Base-by-base conservation (phyloP, 371 early-diverging fungal genomes). In the Mucor sp. region DNA sequence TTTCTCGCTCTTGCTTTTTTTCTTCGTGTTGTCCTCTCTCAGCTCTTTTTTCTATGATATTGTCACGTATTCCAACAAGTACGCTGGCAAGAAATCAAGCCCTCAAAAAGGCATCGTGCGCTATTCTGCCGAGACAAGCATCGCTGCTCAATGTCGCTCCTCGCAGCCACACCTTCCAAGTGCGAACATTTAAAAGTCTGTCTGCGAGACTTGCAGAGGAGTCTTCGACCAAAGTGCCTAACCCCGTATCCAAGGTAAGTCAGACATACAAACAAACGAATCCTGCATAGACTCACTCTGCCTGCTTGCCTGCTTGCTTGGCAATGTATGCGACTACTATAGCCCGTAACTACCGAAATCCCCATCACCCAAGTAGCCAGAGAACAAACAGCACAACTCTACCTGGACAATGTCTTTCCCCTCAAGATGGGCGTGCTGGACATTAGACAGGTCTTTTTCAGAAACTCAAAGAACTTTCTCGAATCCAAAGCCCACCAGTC, bases 391-490 rank as follows among this genome's bases (percentile, higher is more conserved):
- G 77, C 74, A 12, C 74, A 76, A 65, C 50, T 82, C 21, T 83
- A 80, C 57, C 70, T 83, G 19, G 81, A 84, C 35, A 81, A 84
- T 37, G 73, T 80, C 15, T 81, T 77, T 58, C 84, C 84, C 0
- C 57, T 84, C n/a, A 69, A 74, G 28, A 70, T 84, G 71, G 68
- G 65, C 21, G 23, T 44, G 0, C 47, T 80, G 33, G 84, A 84
- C 68, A 75, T 84, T 33, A 75, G 84, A 14, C 80, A 81, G 44
- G 57, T 69, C 19, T 47, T 81, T 35, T 79, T 84, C 55, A 59
- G 78, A 43, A 71, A 75, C 19, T 74, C 75, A 1, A 68, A 71
- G 17, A 48, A 55, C 6, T 78, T 77, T 33, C 61, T 84, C 8
- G 77, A 84, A 57, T 53, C 53, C 32, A 73, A 59, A 23, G 72